phyloP scores from a whole-genome alignment of 2,329 filamentous ascomycete species.

The Fusarium sp. region DNA sequence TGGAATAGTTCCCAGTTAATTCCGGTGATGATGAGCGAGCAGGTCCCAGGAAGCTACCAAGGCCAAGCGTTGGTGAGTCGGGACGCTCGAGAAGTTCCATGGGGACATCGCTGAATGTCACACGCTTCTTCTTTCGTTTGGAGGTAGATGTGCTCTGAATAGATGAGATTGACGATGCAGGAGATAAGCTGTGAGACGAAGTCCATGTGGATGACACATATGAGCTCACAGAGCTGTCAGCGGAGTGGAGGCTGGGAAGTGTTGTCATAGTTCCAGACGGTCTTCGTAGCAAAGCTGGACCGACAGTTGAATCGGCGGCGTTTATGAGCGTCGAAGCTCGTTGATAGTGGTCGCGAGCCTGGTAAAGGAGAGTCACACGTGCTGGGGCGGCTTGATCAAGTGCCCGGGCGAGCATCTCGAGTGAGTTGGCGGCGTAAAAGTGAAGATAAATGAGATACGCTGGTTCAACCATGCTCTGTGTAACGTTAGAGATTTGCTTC shows the following conservation, averaged over 20 bases:
- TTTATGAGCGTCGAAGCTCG: constrained; percentile 61
- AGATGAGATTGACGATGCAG: constrained; percentile 56
- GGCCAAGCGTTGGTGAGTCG: constrained; percentile 70
- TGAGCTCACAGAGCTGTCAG: constrained; percentile 60
- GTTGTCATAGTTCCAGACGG: constrained; percentile 52
- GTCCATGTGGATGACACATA: constrained; percentile 44
- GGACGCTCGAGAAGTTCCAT: constrained; percentile 64
- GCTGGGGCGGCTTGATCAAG: constrained; percentile 59
- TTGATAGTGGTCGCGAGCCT: constrained; percentile 65
- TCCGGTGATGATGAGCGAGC: constrained; percentile 43
- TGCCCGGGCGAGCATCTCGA: constrained; percentile 66
- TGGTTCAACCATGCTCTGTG: constrained; percentile 58
- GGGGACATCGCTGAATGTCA: constrained; percentile 52
- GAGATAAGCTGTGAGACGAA: constrained; percentile 34
- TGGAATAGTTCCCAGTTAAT: constrained; percentile 20
- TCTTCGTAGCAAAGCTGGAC: constrained; percentile 56
- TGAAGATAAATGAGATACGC: constrained; percentile 69
- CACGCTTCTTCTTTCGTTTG: constrained; percentile 56
- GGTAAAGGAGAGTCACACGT: constrained; percentile 61
- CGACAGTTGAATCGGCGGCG: constrained; percentile 58
- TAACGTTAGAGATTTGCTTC: constrained; percentile 27
- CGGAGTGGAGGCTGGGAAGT: constrained; percentile 53
- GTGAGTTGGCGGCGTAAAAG: constrained; percentile 71
- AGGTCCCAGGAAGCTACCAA: constrained; percentile 57
- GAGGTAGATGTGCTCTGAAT: constrained; percentile 47